Base-by-base conservation (phyloP, 768 basidiomycete genomes). In the Mycena leptocephala region DNA sequence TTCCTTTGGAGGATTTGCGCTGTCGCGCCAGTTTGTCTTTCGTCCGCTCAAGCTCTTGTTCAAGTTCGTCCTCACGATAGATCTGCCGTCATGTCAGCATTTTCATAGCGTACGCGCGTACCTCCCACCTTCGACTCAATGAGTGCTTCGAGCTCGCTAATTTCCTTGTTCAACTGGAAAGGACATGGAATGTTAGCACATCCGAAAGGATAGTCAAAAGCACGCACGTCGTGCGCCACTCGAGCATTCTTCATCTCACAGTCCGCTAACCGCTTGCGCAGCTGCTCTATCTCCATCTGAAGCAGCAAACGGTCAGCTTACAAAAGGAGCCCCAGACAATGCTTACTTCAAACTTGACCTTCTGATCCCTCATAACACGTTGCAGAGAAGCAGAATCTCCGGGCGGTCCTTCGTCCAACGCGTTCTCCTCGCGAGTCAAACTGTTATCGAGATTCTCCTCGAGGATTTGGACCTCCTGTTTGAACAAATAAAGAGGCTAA, bases 61-160 rank as follows among this genome's bases (percentile, higher is more conserved):
- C 96, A 33, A 98, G 91, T 78, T 97, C 96, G 81, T 97, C 96
- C 92, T 95, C 96, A 51, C 94, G 93, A 82, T 97, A 96, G 77
- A 97, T 97, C 95, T 96, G 75, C 16, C 37, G 9, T 65, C 41
- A 72, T 32, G 33, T 66, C 18, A 63, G 33, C 20, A 14, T 53
- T 72, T 28, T 35, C 33, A 46, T 24, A 30, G 24, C 53, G 28
- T 22, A 32, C n/a, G 18, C 41, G 18, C 6, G 7, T 28, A 20
- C 26, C 20, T 8, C 84, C 70, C 75, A 96, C 96, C 92, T 98
- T 99, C 68, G 95, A 91, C 83, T 99, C 98, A n/a, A 99, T 93
- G 51, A 99, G 88, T 46, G 94, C 90, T 84, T 99, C 98, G 24
- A 99, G 89, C 82, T 99, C 97, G 68, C 93, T 92, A 64, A 99